phyloP scores from a whole-genome alignment of 164 flowering plant species.

The Nelumbo lutea region DNA sequence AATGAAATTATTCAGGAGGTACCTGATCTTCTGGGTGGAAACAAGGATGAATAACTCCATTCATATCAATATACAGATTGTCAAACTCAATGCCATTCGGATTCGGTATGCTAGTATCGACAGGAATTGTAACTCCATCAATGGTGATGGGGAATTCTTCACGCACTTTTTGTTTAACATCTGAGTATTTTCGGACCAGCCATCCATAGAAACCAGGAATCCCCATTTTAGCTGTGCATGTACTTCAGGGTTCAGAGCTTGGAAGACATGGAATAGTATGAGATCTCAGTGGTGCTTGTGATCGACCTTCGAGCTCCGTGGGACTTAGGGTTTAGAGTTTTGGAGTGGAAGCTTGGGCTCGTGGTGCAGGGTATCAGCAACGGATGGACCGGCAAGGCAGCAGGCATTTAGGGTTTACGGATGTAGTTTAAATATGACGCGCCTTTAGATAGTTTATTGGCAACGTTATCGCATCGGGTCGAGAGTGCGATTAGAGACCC shows the following conservation, averaged over 20 bases:
- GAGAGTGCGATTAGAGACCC: too few species aligned
- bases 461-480: too few species aligned
- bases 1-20: not conserved
- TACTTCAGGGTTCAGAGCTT: not conserved
- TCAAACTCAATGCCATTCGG: constrained; percentile 51
- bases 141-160: constrained; percentile 23
- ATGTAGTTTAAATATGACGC: too few species aligned
- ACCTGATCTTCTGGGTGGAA: constrained; percentile 49
- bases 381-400: too few species aligned
- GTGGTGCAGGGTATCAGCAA: too few species aligned
- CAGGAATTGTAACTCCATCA: constrained; percentile 16
- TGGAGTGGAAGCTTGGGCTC: not conserved
- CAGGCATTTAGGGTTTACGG: too few species aligned
- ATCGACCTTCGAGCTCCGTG: too few species aligned
- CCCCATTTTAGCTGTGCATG: constrained; percentile 31
- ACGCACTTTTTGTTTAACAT: constrained; percentile 20
- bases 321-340: constrained; percentile 3
- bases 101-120: constrained; percentile 27
- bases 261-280: not conserved
- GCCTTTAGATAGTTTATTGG: too few species aligned
- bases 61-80: constrained; percentile 52
- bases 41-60: constrained; percentile 59
- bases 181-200: constrained; percentile 34
- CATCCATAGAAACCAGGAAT: constrained; percentile 50
- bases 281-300: too few species aligned